A percentile compares a stretch with the other conserved stretches of the same genome.
phyloP scores from a whole-genome alignment of 768 basidiomycete species.

The Trametes cinnabarina region DNA sequence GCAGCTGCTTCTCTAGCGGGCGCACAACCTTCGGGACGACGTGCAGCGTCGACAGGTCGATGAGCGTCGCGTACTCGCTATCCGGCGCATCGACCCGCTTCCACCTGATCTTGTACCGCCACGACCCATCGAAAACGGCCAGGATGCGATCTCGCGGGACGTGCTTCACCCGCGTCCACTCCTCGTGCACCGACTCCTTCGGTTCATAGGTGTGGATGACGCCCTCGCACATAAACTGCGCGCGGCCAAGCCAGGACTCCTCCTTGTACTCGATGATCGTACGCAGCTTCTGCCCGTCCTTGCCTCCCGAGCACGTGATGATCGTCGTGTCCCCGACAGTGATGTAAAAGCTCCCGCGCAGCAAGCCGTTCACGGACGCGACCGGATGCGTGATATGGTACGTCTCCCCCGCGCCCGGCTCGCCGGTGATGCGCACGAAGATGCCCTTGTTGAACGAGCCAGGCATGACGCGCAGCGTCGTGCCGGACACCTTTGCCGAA shows the following conservation, averaged over 20 bases:
- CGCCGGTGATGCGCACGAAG: constrained; percentile 75
- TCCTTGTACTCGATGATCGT: constrained; percentile 94
- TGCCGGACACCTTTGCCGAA: constrained; percentile 86
- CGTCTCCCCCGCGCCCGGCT: constrained; percentile 69
- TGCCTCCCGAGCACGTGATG: constrained; percentile 76
- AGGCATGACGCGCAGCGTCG: constrained; percentile 76
- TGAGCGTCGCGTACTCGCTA: constrained; percentile 60
- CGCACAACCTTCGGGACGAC: constrained; percentile 83
- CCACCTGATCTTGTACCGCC: constrained; percentile 84
- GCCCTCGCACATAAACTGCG: constrained; percentile 84
- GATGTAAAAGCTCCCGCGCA: constrained; percentile 89
- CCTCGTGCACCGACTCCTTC: constrained; percentile 56
- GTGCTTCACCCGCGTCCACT: constrained; percentile 86
- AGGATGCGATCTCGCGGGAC: constrained; percentile 78
- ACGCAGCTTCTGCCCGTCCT: constrained; percentile 56
- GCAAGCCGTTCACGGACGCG: constrained; percentile 87
- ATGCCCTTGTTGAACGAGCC: constrained; percentile 88
- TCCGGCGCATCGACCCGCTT: constrained; percentile 40
- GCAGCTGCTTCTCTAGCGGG: constrained; percentile 74
- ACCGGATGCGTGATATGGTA: constrained; percentile 90
- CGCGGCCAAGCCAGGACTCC: constrained; percentile 93
- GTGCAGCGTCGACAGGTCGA: constrained; percentile 72
- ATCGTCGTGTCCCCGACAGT: constrained; percentile 79
- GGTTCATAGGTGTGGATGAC: constrained; percentile 82
- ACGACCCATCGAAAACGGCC: constrained; percentile 84